Conservation (phyloP, 2,329 filamentous ascomycete genomes). For the Trematosphaeria pertusa region DNA sequence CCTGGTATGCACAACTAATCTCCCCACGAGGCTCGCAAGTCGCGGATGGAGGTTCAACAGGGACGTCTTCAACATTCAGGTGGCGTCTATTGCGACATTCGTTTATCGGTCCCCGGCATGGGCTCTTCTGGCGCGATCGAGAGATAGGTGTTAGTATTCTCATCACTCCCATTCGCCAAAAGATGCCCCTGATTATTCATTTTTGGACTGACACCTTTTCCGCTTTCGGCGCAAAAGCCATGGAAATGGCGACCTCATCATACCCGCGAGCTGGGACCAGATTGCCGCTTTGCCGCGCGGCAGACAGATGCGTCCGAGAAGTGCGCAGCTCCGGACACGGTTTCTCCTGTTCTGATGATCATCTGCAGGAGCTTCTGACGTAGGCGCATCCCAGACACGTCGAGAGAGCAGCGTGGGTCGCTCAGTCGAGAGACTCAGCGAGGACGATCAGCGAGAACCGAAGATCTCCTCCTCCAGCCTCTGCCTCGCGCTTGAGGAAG, state of each 20-base stretch:
- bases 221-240: slow-evolving; percentile 4
- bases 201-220: background rate
- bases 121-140: background rate
- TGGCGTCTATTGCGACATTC: background rate
- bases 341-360: slow-evolving; percentile 3
- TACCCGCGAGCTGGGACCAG: slow-evolving; percentile 11
- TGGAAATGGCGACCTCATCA: slow-evolving; percentile 3
- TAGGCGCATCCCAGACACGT: too few relatives aligned
- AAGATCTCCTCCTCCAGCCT: slow-evolving; percentile 63
- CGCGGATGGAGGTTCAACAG: slow-evolving; percentile 2
- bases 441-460: slow-evolving; percentile 69
- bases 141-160: slow-evolving; percentile 3
- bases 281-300: slow-evolving; percentile 16
- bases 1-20: slow-evolving; percentile 7
- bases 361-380: background rate
- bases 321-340: slow-evolving; percentile 5
- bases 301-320: slow-evolving; percentile 7
- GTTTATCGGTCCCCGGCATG: background rate
- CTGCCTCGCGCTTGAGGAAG: slow-evolving; percentile 65
- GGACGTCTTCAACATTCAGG: background rate
- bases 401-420: too few relatives aligned
- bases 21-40: slow-evolving; percentile 9
- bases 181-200: background rate
- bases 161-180: slow-evolving; percentile 11
- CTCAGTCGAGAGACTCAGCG: slow-evolving; percentile 62